Evolutionary conservation across 1,284 basidiomycete genomes (phyloP).

Genomic region (Athelia sp.): DNA sequence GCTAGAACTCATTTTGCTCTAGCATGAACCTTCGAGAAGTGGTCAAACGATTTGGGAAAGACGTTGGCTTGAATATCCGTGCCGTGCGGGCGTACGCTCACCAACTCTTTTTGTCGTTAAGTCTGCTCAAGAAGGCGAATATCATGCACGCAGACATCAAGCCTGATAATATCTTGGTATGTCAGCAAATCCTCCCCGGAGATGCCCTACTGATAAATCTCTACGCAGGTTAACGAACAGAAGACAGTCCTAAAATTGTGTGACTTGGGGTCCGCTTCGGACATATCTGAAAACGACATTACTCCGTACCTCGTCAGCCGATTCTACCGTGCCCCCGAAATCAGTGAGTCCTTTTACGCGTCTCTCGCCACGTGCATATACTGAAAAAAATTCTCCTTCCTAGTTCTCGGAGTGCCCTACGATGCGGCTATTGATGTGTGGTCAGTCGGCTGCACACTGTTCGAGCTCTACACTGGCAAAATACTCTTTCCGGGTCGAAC

Average conservation of each 20-base stretch:
- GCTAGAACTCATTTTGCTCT: slow-evolving; percentile 6
- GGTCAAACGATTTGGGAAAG: slow-evolving; percentile 98
- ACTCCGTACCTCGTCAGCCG: slow-evolving; percentile 97
- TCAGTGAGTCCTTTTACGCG: slow-evolving; percentile 59
- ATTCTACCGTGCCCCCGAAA: slow-evolving; percentile 98
- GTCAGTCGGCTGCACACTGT: slow-evolving; percentile 97
- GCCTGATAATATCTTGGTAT: slow-evolving; percentile 90
- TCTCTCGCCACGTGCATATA: slow-evolving; percentile 3
- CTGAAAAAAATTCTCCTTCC: slow-evolving; percentile 16
- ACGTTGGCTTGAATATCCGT: slow-evolving; percentile 92
- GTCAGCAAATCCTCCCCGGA: slow-evolving; percentile 22
- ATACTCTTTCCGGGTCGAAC: slow-evolving; percentile 95
- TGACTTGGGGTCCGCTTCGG: slow-evolving; percentile 94
- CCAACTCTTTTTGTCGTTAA: slow-evolving; percentile 88
- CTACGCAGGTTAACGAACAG: slow-evolving; percentile 81
- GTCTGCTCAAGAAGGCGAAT: slow-evolving; percentile 82
- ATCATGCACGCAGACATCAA: slow-evolving; percentile 99
- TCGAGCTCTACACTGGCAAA: slow-evolving; percentile 97
- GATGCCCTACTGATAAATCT: slow-evolving; percentile 1
- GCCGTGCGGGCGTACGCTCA: slow-evolving; percentile 98
- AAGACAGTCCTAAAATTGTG: slow-evolving; percentile 95
- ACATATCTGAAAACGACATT: slow-evolving; percentile 92
- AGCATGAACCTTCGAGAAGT: slow-evolving; percentile 99
- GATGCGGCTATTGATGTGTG: slow-evolving; percentile 94
- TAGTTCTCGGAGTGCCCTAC: slow-evolving; percentile 93